Evolutionary conservation across 176 grass and related monocot species (phyloP).

Genomic region (Rhipidocladum racemiflorum): DNA sequence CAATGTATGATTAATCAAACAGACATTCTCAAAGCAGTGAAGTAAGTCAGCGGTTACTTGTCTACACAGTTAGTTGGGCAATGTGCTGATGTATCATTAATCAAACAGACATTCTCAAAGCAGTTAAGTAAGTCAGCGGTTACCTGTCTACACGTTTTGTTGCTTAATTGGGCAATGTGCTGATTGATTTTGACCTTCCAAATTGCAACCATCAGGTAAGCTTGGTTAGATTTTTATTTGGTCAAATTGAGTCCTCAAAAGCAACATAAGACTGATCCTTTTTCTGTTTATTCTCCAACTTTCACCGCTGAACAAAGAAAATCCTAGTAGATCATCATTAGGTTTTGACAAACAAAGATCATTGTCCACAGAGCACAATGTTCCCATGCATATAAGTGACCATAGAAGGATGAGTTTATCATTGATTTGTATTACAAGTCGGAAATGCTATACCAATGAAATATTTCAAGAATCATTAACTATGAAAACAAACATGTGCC

Average conservation of each 20-base stretch:
- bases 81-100: not conserved
- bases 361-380: not conserved
- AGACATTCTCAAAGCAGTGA: constrained; percentile 25
- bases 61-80: not conserved
- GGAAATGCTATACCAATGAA: not conserved
- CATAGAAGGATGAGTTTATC: not conserved
- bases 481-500: not conserved
- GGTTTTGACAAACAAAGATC: not conserved
- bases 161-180: constrained; percentile 17
- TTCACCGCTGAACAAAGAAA: not conserved
- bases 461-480: not conserved
- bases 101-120: constrained; percentile 26
- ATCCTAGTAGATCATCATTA: not conserved
- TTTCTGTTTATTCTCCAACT: not conserved
- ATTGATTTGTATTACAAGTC: not conserved
- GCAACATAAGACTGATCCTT: not conserved
- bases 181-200: constrained; percentile 20
- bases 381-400: not conserved
- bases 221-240: not conserved
- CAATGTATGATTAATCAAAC: not conserved
- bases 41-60: not conserved
- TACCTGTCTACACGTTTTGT: constrained; percentile 21
- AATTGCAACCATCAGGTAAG: not conserved
- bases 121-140: not conserved
- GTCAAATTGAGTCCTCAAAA: constrained; percentile 1